Percentiles rank a stretch among this genome's conserved stretches.
Conservation (phyloP, 768 basidiomycete species). For the Sarcodon aspratus region DNA sequence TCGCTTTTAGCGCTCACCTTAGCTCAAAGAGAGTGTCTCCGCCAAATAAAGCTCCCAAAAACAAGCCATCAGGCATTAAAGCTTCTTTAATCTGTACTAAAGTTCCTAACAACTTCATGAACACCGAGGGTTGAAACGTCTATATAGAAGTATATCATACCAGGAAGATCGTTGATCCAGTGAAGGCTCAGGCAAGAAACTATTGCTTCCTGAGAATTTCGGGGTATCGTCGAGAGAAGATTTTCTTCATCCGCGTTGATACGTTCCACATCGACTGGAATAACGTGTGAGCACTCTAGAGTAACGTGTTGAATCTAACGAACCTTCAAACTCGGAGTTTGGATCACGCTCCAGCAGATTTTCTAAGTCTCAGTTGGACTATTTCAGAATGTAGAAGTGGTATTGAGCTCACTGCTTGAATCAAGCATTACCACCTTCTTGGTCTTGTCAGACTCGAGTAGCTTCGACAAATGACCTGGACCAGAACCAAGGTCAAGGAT, state of each 20-base stretch:
- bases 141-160: slow-evolving; percentile 25
- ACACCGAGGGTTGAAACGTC: background rate
- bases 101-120: slow-evolving; percentile 37
- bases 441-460: slow-evolving; percentile 58
- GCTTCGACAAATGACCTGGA: slow-evolving; percentile 82
- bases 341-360: slow-evolving; percentile 64
- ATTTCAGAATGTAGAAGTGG: background rate
- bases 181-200: slow-evolving; percentile 88
- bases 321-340: slow-evolving; percentile 75
- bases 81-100: slow-evolving; percentile 81
- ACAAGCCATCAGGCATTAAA: slow-evolving; percentile 84
- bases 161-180: slow-evolving; percentile 97
- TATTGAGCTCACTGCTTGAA: slow-evolving; percentile 48
- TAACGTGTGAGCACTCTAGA: background rate
- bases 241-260: slow-evolving; percentile 79
- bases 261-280: slow-evolving; percentile 64
- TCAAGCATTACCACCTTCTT: slow-evolving; percentile 79
- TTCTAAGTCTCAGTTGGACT: slow-evolving; percentile 28
- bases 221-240: slow-evolving; percentile 51
- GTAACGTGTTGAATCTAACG: slow-evolving; percentile 5
- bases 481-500: slow-evolving; percentile 87
- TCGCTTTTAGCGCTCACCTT: slow-evolving; percentile 30
- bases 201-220: slow-evolving; percentile 80
- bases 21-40: slow-evolving; percentile 96
- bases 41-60: slow-evolving; percentile 89